Conservation (phyloP, 164 flowering plant genomes). For the Magnolia kwangsiensis region DNA sequence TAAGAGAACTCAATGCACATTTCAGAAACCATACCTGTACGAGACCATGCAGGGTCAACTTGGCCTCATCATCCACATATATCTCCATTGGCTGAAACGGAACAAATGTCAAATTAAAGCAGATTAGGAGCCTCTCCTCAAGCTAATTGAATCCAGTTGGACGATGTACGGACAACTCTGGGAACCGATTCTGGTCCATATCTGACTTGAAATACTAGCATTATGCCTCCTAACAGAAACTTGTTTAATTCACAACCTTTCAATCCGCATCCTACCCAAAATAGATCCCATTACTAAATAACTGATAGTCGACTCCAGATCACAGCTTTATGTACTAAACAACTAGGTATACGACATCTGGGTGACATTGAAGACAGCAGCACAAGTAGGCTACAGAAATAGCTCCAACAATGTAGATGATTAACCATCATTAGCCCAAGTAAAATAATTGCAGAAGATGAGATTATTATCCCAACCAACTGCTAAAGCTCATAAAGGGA, state of each 20-base stretch:
- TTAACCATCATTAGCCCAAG: neutral
- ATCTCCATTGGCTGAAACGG: constrained; percentile 99
- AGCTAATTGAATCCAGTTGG: constrained; percentile 60
- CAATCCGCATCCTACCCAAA: constrained; percentile 14
- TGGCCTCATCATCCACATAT: constrained; percentile 98
- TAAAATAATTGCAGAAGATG: neutral
- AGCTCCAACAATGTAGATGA: neutral
- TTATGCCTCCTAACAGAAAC: constrained; percentile 32
- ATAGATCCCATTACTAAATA: neutral
- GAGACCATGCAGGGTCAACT: constrained; percentile 96
- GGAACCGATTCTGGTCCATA: constrained; percentile 30
- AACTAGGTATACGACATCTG: neutral
- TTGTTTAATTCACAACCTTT: constrained; percentile 14
- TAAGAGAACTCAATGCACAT: neutral
- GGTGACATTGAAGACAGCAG: too few relatives aligned
- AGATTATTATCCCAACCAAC: neutral
- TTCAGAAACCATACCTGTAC: constrained; percentile 63
- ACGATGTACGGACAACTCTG: constrained; percentile 36
- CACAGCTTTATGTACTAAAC: constrained; percentile 4
- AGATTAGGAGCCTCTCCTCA: constrained; percentile 58
- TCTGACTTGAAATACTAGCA: constrained; percentile 19
- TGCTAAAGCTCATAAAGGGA: too few relatives aligned
- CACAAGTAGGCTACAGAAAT: neutral
- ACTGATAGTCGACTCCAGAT: constrained; percentile 9
- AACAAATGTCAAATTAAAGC: constrained; percentile 65